These are phyloP conservation scores for Claviceps sp. DNA, from an alignment of 2,329 filamentous ascomycete genomes.

Conservation along the genomic window DNA sequence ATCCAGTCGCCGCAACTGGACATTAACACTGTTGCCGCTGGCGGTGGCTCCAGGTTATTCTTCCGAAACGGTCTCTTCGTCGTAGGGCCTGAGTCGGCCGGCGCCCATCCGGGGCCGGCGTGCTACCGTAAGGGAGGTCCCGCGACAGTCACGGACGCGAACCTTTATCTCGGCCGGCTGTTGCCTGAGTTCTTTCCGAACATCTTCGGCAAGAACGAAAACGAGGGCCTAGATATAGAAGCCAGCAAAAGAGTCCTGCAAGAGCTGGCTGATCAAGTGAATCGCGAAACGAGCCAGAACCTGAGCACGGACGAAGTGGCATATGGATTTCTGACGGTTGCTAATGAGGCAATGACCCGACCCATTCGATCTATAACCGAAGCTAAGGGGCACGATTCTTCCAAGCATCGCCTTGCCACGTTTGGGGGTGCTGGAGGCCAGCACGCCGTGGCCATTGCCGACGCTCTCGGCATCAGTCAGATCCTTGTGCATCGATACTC, in stretches of 20 bases:
- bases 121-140: constrained; percentile 63
- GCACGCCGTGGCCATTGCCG: constrained; percentile 29
- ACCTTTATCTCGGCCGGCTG: constrained; percentile 50
- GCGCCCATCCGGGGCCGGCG: constrained; percentile 57
- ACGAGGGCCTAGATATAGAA: constrained; percentile 24
- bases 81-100: constrained; percentile 59
- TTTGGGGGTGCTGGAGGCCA: constrained; percentile 29
- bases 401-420: constrained; percentile 21
- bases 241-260: constrained; percentile 25
- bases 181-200: constrained; percentile 55
- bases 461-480: constrained; percentile 27
- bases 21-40: constrained; percentile 69
- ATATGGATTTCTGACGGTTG: constrained; percentile 23
- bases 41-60: constrained; percentile 57
- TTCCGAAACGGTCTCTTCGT: constrained; percentile 62
- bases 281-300: constrained; percentile 15
- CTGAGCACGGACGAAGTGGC: constrained; percentile 22
- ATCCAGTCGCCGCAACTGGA: constrained; percentile 70
- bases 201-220: constrained; percentile 26
- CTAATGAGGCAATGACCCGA: constrained; percentile 22
- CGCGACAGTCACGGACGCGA: constrained; percentile 59
- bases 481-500: constrained; percentile 32
- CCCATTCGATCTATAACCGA: constrained; percentile 23
- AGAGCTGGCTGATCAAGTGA: constrained; percentile 28
- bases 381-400: constrained; percentile 21